These are phyloP conservation scores for Leishmania mexicana DNA, from an alignment of 208 protist species.

Conservation along the genomic window DNA sequence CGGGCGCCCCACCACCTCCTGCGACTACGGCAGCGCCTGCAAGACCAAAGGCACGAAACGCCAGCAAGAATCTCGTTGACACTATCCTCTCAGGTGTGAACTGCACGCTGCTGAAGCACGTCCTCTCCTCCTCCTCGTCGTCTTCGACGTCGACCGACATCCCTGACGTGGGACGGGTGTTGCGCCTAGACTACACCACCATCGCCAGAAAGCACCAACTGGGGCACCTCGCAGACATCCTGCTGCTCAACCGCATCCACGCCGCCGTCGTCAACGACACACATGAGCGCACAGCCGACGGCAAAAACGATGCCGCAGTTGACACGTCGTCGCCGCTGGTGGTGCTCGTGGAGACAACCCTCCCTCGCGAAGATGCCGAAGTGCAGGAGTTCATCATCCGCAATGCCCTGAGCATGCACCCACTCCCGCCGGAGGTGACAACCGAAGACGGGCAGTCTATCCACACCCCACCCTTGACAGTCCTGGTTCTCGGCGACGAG, in stretches of 20 bases:
- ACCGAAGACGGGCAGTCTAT: not conserved
- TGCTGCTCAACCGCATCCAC: conserved; percentile 37
- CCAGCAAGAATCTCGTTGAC: conserved; percentile 10
- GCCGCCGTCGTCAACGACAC: conserved; percentile 28
- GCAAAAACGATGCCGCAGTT: not conserved
- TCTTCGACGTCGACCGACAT: conserved; percentile 23
- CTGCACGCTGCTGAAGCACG: conserved; percentile 30
- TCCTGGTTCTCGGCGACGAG: conserved; percentile 23
- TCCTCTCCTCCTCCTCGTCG: conserved; percentile 24
- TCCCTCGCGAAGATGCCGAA: conserved; percentile 26
- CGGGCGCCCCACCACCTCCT: not conserved
- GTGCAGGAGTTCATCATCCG: conserved; percentile 35
- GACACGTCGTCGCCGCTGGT: conserved; percentile 13
- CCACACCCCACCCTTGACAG: conserved; percentile 20
- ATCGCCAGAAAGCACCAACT: not conserved
- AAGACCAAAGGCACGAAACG: not conserved
- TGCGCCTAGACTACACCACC: conserved; percentile 32
- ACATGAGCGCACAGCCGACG: not conserved
- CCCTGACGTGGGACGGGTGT: conserved; percentile 23
- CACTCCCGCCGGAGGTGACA: conserved; percentile 15
- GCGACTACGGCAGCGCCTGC: not conserved
- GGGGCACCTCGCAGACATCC: conserved; percentile 28
- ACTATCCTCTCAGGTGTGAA: conserved; percentile 17
- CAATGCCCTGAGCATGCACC: conserved; percentile 33
- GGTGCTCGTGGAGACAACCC: conserved; percentile 32